Percentiles rank a stretch among this genome's conserved stretches.
Conservation (phyloP, 495 filamentous ascomycete species). For the Penicillium steckii region DNA sequence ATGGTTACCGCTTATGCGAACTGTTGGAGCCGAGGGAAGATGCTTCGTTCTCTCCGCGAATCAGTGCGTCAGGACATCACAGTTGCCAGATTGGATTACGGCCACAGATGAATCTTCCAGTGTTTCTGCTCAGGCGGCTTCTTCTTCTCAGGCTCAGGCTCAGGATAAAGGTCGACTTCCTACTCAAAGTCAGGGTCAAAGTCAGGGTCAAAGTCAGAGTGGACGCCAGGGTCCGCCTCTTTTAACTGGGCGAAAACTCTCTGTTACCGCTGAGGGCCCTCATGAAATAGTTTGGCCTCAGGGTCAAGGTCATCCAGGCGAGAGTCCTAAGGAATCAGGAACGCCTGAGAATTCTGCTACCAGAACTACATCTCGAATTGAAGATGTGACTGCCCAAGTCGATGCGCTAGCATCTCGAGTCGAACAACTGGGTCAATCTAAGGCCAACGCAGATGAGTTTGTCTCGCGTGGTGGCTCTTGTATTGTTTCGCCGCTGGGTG, state of each 20-base stretch:
- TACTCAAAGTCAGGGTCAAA: too few relatives aligned
- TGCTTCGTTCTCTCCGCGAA: constrained; percentile 87
- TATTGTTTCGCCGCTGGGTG: constrained; percentile 76
- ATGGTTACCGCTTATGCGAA: constrained; percentile 81
- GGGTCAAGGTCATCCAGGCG: not conserved
- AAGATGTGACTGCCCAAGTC: constrained; percentile 2
- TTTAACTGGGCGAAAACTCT: not conserved
- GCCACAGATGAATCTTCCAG: constrained; percentile 8
- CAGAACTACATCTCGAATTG: not conserved
- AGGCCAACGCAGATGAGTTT: constrained; percentile 1
- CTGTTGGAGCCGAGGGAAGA: constrained; percentile 75
- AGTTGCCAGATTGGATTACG: constrained; percentile 58
- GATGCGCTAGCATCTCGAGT: not conserved
- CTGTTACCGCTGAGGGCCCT: constrained; percentile 46
- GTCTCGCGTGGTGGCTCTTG: constrained; percentile 68
- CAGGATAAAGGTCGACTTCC: too few relatives aligned
- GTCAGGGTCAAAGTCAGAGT: constrained; percentile 6
- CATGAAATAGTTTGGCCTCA: constrained; percentile 54
- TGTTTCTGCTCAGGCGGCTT: not conserved
- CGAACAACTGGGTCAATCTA: not conserved
- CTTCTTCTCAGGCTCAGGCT: too few relatives aligned
- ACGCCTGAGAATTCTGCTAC: too few relatives aligned
- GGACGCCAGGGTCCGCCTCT: not conserved
- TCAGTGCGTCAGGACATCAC: constrained; percentile 64
- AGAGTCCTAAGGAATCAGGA: too few relatives aligned